These are phyloP conservation scores for Coniella lustricola DNA, from an alignment of 2,329 filamentous ascomycete genomes.

Conservation along the genomic window DNA sequence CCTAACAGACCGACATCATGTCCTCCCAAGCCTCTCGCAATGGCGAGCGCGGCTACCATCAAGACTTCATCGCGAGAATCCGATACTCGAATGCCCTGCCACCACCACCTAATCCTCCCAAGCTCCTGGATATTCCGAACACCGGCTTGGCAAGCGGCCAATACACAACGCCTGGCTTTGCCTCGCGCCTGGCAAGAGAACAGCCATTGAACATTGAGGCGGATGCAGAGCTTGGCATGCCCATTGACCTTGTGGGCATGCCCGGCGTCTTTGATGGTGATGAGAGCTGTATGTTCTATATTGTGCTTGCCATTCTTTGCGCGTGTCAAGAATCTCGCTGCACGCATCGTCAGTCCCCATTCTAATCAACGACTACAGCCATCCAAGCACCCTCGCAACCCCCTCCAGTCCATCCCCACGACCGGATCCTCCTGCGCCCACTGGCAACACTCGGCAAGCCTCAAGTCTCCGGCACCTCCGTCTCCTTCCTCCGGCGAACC, in stretches of 20 bases:
- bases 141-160: conserved; percentile 79
- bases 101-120: conserved; percentile 87
- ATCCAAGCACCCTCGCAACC: conserved; percentile 72
- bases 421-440: conserved; percentile 75
- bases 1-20: conserved; percentile 23
- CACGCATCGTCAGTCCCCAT: neutral
- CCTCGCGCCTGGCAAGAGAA: conserved; percentile 79
- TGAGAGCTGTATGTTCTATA: conserved; percentile 67
- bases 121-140: conserved; percentile 94
- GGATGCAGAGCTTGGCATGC: conserved; percentile 97
- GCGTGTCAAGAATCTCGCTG: neutral
- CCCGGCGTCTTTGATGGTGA: conserved; percentile 92
- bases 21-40: conserved; percentile 36
- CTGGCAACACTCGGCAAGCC: conserved; percentile 81
- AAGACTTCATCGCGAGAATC: conserved; percentile 95
- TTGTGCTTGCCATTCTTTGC: neutral
- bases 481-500: conserved; percentile 90
- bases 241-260: conserved; percentile 88
- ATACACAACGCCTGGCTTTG: conserved; percentile 86
- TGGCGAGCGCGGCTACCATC: conserved; percentile 59
- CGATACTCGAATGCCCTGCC: conserved; percentile 94
- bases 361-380: conserved; percentile 43
- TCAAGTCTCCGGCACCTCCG: conserved; percentile 65
- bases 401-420: conserved; percentile 71
- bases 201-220: conserved; percentile 95